Conservation (phyloP, 331 rosid genomes). For the Cydonia oblonga region DNA sequence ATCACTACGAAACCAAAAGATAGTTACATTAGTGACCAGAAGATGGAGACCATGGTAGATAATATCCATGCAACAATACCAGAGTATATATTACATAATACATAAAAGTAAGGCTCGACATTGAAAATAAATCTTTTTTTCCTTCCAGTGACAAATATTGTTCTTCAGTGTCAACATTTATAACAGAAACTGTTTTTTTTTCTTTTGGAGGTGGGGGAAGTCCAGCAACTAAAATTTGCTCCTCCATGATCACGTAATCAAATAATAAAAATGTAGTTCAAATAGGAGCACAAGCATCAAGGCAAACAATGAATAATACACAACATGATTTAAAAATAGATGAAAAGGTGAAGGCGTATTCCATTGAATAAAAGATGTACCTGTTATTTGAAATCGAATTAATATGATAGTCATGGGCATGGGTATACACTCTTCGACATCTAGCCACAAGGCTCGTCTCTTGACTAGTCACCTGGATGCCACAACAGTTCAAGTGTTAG, state of each 20-base stretch:
- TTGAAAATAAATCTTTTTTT: background rate
- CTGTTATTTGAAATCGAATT: conserved; percentile 72
- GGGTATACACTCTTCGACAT: conserved; percentile 60
- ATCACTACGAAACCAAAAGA: conserved; percentile 31
- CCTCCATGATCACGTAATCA: background rate
- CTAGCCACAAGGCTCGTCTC: conserved; percentile 56
- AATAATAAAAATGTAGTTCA: background rate
- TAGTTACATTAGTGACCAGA: background rate
- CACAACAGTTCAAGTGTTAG: conserved; percentile 3
- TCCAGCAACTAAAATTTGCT: background rate
- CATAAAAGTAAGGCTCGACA: background rate
- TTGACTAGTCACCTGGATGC: conserved; percentile 41
- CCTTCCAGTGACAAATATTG: background rate
- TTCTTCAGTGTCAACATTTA: background rate
- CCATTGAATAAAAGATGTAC: conserved; percentile 13
- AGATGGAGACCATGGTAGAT: background rate
- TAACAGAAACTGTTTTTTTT: background rate
- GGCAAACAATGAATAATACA: background rate
- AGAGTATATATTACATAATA: background rate
- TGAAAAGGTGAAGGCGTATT: background rate
- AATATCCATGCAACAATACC: background rate
- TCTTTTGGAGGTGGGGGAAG: background rate
- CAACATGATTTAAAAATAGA: background rate
- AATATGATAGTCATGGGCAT: conserved; percentile 78
- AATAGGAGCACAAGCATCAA: background rate